phyloP scores from a whole-genome alignment of 2,329 filamentous ascomycete species.

The Dactylella cylindrospora region DNA sequence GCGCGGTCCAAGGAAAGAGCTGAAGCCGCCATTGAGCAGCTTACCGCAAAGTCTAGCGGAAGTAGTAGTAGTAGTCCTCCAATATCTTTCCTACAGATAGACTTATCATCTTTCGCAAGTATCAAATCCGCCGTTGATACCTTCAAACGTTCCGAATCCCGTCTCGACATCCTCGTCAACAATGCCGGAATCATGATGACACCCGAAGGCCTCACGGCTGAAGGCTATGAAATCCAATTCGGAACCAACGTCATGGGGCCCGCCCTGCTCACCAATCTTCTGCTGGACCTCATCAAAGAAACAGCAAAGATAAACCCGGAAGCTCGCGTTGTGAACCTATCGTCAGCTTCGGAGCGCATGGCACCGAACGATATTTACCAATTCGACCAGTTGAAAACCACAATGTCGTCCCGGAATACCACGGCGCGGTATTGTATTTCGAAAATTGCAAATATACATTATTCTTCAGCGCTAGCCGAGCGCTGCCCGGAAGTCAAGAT shows the following conservation, averaged over 20 bases:
- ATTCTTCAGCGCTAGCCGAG: conserved; percentile 55
- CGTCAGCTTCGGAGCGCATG: conserved; percentile 1
- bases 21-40: conserved; percentile 48
- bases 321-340: conserved; percentile 11
- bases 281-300: conserved; percentile 45
- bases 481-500: conserved; percentile 54
- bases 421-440: conserved; percentile 58
- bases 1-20: conserved; percentile 50
- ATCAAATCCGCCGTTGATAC: conserved; percentile 49
- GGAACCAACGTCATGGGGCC: conserved; percentile 50
- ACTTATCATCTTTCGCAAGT: conserved; percentile 50
- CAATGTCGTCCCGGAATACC: conserved; percentile 50
- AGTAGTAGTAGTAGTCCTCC: conserved; percentile 41
- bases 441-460: conserved; percentile 58
- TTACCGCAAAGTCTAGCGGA: conserved; percentile 23
- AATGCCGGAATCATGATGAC: conserved; percentile 50
- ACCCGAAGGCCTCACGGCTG: conserved; percentile 47
- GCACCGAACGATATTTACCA: conserved; percentile 27
- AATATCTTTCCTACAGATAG: conserved; percentile 50
- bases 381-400: conserved; percentile 49
- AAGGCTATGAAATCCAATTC: conserved; percentile 50
- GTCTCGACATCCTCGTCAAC: conserved; percentile 53
- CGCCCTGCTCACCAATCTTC: conserved; percentile 47
- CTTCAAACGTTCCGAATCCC: conserved; percentile 46
- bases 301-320: conserved; percentile 45